Evolutionary conservation across 768 basidiomycete species (phyloP).

Genomic region (Pulveroboletus sp.): DNA sequence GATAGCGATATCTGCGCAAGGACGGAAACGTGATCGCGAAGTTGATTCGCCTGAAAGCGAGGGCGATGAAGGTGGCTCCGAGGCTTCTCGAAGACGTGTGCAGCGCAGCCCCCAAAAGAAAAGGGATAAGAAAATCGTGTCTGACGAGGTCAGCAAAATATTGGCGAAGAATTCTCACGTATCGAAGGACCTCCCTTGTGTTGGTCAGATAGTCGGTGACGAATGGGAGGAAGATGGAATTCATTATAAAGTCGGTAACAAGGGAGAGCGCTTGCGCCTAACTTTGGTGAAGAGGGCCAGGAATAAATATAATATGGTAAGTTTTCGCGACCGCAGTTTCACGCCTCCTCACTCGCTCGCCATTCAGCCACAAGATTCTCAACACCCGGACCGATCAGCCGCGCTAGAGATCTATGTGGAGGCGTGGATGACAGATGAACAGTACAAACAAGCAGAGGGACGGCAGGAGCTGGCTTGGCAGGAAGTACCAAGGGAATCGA

Average conservation of each 20-base stretch:
- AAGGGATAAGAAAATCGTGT: slow-evolving; percentile 44
- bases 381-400: slow-evolving; percentile 68
- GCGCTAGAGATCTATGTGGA: slow-evolving; percentile 74
- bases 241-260: slow-evolving; percentile 64
- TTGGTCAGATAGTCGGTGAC: slow-evolving; percentile 61
- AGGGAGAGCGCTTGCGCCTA: slow-evolving; percentile 66
- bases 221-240: slow-evolving; percentile 73
- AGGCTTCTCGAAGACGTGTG: slow-evolving; percentile 6
- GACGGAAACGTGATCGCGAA: slow-evolving; percentile 67
- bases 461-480: slow-evolving; percentile 66
- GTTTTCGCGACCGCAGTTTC: slow-evolving; percentile 18
- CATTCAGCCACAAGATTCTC: slow-evolving; percentile 69
- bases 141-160: slow-evolving; percentile 43
- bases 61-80: slow-evolving; percentile 13
- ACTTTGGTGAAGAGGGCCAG: slow-evolving; percentile 68
- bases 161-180: slow-evolving; percentile 46
- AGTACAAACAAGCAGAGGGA: slow-evolving; percentile 61
- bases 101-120: slow-evolving; percentile 43
- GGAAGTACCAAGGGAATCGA: slow-evolving; percentile 43
- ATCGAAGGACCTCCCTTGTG: slow-evolving; percentile 50
- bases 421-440: slow-evolving; percentile 72
- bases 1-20: slow-evolving; percentile 46
- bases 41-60: slow-evolving; percentile 41
- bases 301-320: slow-evolving; percentile 70
- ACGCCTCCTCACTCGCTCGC: slow-evolving; percentile 4